Percentiles rank a stretch among this genome's conserved stretches.
Evolutionary conservation across 2,329 filamentous ascomycete genomes (phyloP).

Genomic region (Epichloe typhina): DNA sequence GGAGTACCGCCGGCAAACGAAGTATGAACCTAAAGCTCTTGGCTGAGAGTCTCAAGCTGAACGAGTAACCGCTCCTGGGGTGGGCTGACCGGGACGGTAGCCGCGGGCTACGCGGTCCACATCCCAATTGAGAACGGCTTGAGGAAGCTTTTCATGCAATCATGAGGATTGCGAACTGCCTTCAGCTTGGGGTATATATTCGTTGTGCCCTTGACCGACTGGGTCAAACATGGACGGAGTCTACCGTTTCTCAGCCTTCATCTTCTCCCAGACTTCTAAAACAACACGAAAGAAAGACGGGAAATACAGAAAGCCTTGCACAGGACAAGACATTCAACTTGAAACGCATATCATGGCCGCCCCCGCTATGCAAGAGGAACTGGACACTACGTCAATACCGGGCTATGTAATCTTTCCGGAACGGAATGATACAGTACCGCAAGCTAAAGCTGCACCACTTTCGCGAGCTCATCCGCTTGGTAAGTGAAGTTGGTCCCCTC

Average conservation of each 20-base stretch:
- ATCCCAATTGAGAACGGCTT: background rate
- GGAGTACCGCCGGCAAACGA: no score
- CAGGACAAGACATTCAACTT: background rate
- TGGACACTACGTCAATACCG: slow-evolving; percentile 28
- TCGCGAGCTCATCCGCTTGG: slow-evolving; percentile 24
- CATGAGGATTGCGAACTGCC: background rate
- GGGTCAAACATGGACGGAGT: slow-evolving; percentile 1
- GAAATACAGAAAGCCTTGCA: background rate
- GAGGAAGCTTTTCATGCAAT: background rate
- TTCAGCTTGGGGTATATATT: slow-evolving; percentile 2
- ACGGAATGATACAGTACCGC: slow-evolving; percentile 24
- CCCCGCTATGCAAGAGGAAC: slow-evolving; percentile 7
- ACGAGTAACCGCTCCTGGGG: background rate
- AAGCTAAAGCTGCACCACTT: slow-evolving; percentile 18
- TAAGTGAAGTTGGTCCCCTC: slow-evolving; percentile 4
- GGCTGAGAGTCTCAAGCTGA: no score
- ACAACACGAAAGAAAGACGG: background rate
- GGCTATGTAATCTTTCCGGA: slow-evolving; percentile 33
- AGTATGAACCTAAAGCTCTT: no score
- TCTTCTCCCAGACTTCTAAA: slow-evolving; percentile 1
- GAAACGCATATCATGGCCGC: slow-evolving; percentile 9
- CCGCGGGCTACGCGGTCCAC: slow-evolving; percentile 4
- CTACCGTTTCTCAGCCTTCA: background rate
- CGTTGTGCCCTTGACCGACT: background rate
- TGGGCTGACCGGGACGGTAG: background rate